Evolutionary conservation across 768 basidiomycete species (phyloP).

Genomic region (Rhizopogon vesiculosus): DNA sequence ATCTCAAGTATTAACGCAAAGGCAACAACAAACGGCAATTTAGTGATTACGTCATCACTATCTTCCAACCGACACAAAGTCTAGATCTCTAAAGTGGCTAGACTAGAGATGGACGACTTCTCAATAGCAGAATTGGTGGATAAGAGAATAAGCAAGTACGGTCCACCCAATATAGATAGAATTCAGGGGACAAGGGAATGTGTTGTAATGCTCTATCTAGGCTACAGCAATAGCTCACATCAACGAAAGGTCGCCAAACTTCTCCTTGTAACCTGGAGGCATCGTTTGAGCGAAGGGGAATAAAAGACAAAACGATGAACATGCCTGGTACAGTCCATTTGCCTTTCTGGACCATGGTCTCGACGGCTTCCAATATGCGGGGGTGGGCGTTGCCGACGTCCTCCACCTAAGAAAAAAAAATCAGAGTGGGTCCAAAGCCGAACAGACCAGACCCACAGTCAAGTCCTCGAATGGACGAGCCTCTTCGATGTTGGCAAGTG

Average conservation of each 20-base stretch:
- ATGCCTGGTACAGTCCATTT: constrained; percentile 96
- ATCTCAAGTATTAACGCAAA: too few species aligned
- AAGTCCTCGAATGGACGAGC: constrained; percentile 97
- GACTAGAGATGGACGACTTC: too few species aligned
- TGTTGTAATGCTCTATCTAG: constrained; percentile 1
- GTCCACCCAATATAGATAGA: not conserved
- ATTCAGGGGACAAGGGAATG: not conserved
- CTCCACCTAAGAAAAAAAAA: constrained; percentile 51
- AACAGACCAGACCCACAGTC: constrained; percentile 55
- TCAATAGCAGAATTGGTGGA: not conserved
- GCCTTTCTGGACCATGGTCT: constrained; percentile 95
- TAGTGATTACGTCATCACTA: too few species aligned
- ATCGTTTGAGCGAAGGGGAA: not conserved
- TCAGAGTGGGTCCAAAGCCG: not conserved
- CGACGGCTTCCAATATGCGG: constrained; percentile 84
- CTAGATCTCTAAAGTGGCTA: too few species aligned
- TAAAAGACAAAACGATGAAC: constrained; percentile 8
- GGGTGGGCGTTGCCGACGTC: constrained; percentile 93
- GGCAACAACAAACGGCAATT: too few species aligned
- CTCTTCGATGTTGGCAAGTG: constrained; percentile 94
- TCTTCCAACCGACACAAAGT: too few species aligned
- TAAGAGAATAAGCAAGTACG: not conserved
- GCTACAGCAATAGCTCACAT: constrained; percentile 52
- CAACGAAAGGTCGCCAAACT: constrained; percentile 91
- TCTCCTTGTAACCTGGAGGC: constrained; percentile 80